These are phyloP conservation scores for Mayamaea pseudoterrestris DNA, from an alignment of 108 stramenopile species.

Conservation along the genomic window DNA sequence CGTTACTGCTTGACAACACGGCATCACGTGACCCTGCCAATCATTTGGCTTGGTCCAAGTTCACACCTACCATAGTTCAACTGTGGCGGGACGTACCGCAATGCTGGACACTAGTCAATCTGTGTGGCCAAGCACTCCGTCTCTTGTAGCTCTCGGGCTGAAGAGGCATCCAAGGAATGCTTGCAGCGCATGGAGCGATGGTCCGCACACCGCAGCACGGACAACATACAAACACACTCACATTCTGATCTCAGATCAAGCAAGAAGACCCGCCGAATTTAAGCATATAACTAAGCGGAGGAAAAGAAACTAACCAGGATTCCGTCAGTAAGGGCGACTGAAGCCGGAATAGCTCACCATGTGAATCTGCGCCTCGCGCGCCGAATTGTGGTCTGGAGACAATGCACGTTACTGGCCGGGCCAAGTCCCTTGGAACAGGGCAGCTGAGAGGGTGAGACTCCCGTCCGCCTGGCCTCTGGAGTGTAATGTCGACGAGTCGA, in stretches of 20 bases:
- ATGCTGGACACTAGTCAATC: too few relatives aligned
- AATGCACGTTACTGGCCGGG: slow-evolving; percentile 42
- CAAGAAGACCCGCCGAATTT: slow-evolving; percentile 93
- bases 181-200: too few relatives aligned
- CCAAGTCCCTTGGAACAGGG: slow-evolving; percentile 87
- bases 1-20: too few relatives aligned
- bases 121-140: too few relatives aligned
- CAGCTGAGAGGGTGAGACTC: slow-evolving; percentile 89
- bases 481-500: slow-evolving; percentile 75
- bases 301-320: slow-evolving; percentile 95
- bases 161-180: too few relatives aligned
- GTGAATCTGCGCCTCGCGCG: slow-evolving; percentile 57
- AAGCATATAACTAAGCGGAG: slow-evolving; percentile 97
- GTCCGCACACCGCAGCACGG: neutral
- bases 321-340: slow-evolving; percentile 93
- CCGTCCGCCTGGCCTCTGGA: slow-evolving; percentile 72
- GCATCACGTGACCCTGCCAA: too few relatives aligned
- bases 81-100: too few relatives aligned
- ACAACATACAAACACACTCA: slow-evolving; percentile 3
- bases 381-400: slow-evolving; percentile 84
- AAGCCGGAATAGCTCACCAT: slow-evolving; percentile 88
- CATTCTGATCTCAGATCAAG: slow-evolving; percentile 71
- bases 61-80: too few relatives aligned
- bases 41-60: too few relatives aligned
- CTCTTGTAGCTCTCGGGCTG: too few relatives aligned